Evolutionary conservation across 2,329 filamentous ascomycete genomes (phyloP).

Genomic region (Trichoderma semiorbis): DNA sequence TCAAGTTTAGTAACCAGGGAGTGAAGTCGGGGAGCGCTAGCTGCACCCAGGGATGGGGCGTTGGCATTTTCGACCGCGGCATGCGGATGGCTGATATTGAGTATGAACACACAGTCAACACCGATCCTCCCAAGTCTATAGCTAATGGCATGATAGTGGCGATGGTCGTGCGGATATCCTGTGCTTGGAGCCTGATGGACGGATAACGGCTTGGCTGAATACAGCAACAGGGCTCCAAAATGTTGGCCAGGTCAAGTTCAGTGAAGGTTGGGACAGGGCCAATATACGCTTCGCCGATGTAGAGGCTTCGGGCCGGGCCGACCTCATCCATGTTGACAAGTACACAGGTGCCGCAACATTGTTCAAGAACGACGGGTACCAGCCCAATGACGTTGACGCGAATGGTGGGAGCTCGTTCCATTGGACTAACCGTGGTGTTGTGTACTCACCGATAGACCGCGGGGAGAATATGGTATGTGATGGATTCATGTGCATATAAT

Average conservation of each 20-base stretch:
- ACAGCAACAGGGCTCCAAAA: neutral
- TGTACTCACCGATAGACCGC: neutral
- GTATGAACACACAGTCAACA: neutral
- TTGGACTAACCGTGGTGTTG: neutral
- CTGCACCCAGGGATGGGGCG: neutral
- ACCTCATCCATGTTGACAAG: neutral
- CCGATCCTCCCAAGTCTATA: neutral
- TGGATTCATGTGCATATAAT: neutral
- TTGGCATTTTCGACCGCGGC: neutral
- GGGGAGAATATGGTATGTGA: conserved; percentile 1
- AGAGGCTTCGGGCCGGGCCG: neutral
- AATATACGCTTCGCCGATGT: neutral
- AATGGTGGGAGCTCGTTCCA: neutral
- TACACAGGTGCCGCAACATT: neutral
- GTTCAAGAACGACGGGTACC: neutral
- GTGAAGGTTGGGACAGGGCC: neutral
- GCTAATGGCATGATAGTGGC: neutral
- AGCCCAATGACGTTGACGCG: neutral
- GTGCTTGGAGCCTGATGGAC: neutral
- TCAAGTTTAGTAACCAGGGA: neutral
- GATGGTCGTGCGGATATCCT: neutral
- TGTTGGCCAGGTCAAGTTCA: neutral
- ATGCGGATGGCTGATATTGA: neutral
- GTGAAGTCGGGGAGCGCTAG: neutral
- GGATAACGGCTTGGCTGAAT: neutral